A percentile compares a stretch with the other conserved stretches of the same genome.
Evolutionary conservation across 2,329 filamentous ascomycete genomes (phyloP).

Genomic region (Aspergillus neoniger): DNA sequence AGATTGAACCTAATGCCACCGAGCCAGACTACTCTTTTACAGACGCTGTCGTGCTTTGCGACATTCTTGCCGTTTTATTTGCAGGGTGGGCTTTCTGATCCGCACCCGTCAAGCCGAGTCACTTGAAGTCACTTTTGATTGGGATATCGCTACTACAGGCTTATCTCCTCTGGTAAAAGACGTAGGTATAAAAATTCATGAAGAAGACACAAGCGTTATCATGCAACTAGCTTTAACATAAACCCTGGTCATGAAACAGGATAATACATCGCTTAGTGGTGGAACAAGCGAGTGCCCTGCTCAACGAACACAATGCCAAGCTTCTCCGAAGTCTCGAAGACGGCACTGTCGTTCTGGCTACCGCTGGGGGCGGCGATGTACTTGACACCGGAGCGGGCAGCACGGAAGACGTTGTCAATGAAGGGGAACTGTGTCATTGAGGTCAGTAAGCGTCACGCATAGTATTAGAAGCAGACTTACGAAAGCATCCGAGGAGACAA

Average conservation of each 20-base stretch:
- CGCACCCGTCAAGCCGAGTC: neutral
- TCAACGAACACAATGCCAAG: slow-evolving; percentile 92
- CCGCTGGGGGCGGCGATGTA: slow-evolving; percentile 93
- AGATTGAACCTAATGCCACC: no score
- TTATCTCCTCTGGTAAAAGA: neutral
- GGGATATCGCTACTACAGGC: slow-evolving; percentile 11
- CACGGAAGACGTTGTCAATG: slow-evolving; percentile 95
- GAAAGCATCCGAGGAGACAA: slow-evolving; percentile 91
- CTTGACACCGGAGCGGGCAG: slow-evolving; percentile 83
- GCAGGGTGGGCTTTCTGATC: neutral
- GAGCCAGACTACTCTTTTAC: no score
- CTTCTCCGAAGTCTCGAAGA: slow-evolving; percentile 83
- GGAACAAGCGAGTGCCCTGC: slow-evolving; percentile 91
- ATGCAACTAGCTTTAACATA: slow-evolving; percentile 7
- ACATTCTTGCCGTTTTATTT: no score
- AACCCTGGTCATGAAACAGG: neutral
- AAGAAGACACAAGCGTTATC: slow-evolving; percentile 9
- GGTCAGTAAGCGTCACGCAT: neutral
- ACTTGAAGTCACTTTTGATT: slow-evolving; percentile 7
- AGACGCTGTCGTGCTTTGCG: neutral
- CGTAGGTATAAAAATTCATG: slow-evolving; percentile 15
- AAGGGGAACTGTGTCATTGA: slow-evolving; percentile 74
- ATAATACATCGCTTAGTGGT: slow-evolving; percentile 64
- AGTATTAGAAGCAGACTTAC: slow-evolving; percentile 55
- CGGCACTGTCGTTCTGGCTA: slow-evolving; percentile 55